Base-by-base conservation (phyloP, 805 yeast genomes). In the Candida khao-thaluensis region DNA sequence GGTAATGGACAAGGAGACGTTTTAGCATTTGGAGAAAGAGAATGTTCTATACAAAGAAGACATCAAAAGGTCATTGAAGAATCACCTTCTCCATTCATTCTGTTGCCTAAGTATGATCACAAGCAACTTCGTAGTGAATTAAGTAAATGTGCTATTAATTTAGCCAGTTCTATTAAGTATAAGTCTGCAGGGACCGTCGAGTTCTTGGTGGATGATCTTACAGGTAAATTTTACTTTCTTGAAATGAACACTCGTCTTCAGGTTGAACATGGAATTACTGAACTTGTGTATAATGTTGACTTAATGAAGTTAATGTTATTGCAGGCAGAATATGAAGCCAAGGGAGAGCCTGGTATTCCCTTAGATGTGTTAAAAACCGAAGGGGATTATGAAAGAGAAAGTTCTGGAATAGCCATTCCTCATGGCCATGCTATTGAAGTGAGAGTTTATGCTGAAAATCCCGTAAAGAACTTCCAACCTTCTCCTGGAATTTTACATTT, bases 141-240 rank as follows among this genome's bases (percentile, higher is more conserved):
- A 82, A 78, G 89, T 60, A 69, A 71, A 38, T 90, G 96, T 33
- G 88, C 96, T 25, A 95, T 85, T 59, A 81, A 79, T 38, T 70
- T 91, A 44, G 96, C 82, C 34, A 64, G 88, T 2, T 68, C 84
- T 17, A 79, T 91, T 81, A 82, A 85, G 53, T 91, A 93, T 67
- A 88, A 86, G 64, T 81, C 96, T 63, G 98, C 98, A 25, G 99
- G 97, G 60, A 91, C 99, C 3, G 95, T 93, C 51, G 99, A 91
- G 65, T 91, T 81, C 59, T 89, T 91, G 53, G 91, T 85, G 56
- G 98, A 93, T 59, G 83, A 83, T 54, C 71, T 62, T 36, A 71
- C 95, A 49, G 91, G 90, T 56, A 90, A 82, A 56, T 93, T 90
- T 60, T 91, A 90, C 71, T 91, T 91, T 67, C 71, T 91, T 54